A percentile compares a stretch with the other conserved stretches of the same genome.
Conservation (phyloP, 139 green algal species). For the Astrephomene gubernaculifera region DNA sequence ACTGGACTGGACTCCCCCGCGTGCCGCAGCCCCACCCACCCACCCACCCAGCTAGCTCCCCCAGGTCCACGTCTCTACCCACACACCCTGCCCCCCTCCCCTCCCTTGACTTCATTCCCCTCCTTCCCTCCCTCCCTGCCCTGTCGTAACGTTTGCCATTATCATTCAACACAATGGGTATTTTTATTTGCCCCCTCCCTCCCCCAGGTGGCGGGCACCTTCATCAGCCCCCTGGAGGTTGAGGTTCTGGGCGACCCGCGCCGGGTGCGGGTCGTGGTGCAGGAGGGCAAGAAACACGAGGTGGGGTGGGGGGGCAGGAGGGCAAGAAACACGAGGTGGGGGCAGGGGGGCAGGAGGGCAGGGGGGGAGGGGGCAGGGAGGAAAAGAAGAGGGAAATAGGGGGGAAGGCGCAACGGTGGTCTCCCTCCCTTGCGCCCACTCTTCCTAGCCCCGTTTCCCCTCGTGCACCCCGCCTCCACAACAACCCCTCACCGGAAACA, state of each 20-base stretch:
- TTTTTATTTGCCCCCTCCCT: not conserved
- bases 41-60: not conserved
- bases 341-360: too few relatives aligned
- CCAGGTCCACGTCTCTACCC: not conserved
- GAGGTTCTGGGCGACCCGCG: conserved; percentile 33
- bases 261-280: conserved; percentile 77
- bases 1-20: too few relatives aligned
- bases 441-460: not conserved
- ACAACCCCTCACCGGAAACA: not conserved
- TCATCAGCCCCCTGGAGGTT: conserved; percentile 55
- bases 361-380: too few relatives aligned
- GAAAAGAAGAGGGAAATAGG: too few relatives aligned
- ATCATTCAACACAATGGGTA: too few relatives aligned
- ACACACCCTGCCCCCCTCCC: not conserved
- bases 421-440: not conserved
- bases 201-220: conserved; percentile 57
- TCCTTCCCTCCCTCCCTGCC: not conserved
- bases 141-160: too few relatives aligned
- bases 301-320: conserved; percentile 47
- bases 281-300: conserved; percentile 90
- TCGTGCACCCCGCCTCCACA: not conserved
- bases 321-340: too few relatives aligned
- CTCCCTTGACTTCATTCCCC: not conserved
- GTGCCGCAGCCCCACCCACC: too few relatives aligned
- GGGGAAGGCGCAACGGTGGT: too few relatives aligned